These are phyloP conservation scores for Yamadazyma pseudoaaseri DNA, from an alignment of 1,139 yeast genomes.

Conservation along the genomic window DNA sequence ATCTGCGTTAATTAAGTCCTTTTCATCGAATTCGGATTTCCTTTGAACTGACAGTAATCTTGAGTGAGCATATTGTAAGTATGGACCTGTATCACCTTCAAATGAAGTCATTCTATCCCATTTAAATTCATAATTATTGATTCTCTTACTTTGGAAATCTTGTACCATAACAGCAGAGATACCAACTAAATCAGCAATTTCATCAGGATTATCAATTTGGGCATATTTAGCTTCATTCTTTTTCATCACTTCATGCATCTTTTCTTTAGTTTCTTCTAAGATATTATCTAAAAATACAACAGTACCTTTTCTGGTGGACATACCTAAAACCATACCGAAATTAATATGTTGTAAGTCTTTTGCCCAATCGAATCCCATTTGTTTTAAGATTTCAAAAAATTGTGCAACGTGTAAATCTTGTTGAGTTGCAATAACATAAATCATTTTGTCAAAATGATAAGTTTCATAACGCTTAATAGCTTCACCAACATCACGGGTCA, in stretches of 20 bases:
- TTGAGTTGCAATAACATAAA: slow-evolving; percentile 92
- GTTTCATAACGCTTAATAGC: slow-evolving; percentile 86
- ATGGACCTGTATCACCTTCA: slow-evolving; percentile 99
- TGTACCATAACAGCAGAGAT: slow-evolving; percentile 98
- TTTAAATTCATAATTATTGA: slow-evolving; percentile 93
- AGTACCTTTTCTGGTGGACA: slow-evolving; percentile 98
- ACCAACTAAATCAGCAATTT: slow-evolving; percentile 94
- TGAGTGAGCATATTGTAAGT: slow-evolving; percentile 97
- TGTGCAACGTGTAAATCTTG: slow-evolving; percentile 95
- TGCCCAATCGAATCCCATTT: slow-evolving; percentile 92
- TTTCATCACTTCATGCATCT: slow-evolving; percentile 97
- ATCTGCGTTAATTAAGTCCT: slow-evolving; percentile 58
- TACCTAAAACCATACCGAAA: slow-evolving; percentile 98
- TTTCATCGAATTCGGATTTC: slow-evolving; percentile 58
- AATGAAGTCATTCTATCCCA: slow-evolving; percentile 99
- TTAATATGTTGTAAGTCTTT: slow-evolving; percentile 75
- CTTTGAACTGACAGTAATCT: slow-evolving; percentile 95
- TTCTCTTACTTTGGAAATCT: slow-evolving; percentile 97
- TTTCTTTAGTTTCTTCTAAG: slow-evolving; percentile 88
- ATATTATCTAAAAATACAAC: slow-evolving; percentile 96
- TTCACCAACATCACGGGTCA: slow-evolving; percentile 97
- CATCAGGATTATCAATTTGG: slow-evolving; percentile 92
- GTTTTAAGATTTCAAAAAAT: slow-evolving; percentile 90
- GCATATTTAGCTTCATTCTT: slow-evolving; percentile 88
- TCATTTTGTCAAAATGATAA: slow-evolving; percentile 91